These are phyloP conservation scores for Helminthosporium solani DNA, from an alignment of 2,329 filamentous ascomycete genomes.

Conservation along the genomic window DNA sequence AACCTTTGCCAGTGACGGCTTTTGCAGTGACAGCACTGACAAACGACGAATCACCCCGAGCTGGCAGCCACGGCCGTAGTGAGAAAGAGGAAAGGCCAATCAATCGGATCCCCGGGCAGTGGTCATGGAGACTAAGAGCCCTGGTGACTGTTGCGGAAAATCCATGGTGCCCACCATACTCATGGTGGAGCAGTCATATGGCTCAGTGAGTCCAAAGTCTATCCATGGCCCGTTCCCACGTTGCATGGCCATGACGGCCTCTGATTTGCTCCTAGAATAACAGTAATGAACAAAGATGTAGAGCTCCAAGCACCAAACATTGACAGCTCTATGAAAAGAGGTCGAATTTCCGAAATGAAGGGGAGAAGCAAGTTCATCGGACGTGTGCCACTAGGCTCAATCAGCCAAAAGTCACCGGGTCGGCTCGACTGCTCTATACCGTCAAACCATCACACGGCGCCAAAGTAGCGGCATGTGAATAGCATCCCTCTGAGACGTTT, in stretches of 20 bases:
- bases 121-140: not conserved
- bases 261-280: not conserved
- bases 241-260: constrained; percentile 1
- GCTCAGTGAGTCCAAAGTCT: not conserved
- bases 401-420: constrained; percentile 32
- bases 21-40: too few species aligned
- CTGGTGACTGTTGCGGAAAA: not conserved
- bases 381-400: constrained; percentile 23
- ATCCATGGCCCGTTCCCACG: not conserved
- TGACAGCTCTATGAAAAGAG: not conserved
- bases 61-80: not conserved
- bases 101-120: not conserved
- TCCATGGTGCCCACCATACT: not conserved
- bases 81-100: not conserved
- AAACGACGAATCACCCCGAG: too few species aligned
- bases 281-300: not conserved
- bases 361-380: not conserved
- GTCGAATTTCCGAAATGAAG: constrained; percentile 1
- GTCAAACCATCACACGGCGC: constrained; percentile 18
- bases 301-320: not conserved
- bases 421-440: constrained; percentile 26
- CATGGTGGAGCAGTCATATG: constrained; percentile 2
- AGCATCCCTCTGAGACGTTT: constrained; percentile 8
- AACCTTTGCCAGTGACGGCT: not conserved
- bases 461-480: constrained; percentile 30